Evolutionary conservation across 2,329 filamentous ascomycete species (phyloP).

Genomic region (Xylariaceae sp.): DNA sequence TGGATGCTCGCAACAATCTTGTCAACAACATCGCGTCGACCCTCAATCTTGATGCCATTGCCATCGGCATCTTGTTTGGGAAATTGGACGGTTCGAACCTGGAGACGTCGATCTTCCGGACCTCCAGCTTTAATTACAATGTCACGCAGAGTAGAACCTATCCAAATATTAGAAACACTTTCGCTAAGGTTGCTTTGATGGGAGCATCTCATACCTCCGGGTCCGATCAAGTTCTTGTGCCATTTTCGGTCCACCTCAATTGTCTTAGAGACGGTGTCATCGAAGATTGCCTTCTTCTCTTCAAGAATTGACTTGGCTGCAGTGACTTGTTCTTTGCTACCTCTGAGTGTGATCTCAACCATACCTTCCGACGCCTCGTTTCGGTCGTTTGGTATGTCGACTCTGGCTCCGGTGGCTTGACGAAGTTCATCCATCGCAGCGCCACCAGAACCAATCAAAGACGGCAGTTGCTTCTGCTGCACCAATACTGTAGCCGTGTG

Average conservation of each 20-base stretch:
- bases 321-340: constrained; percentile 83
- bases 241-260: constrained; percentile 92
- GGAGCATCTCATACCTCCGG: constrained; percentile 60
- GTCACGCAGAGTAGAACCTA: constrained; percentile 76
- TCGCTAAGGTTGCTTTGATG: background rate
- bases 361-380: constrained; percentile 62
- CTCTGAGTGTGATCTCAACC: constrained; percentile 87
- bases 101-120: constrained; percentile 74
- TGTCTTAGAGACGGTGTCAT: constrained; percentile 78
- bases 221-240: constrained; percentile 83
- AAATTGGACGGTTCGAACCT: constrained; percentile 89
- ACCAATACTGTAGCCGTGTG: constrained; percentile 74
- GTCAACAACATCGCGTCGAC: constrained; percentile 75
- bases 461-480: constrained; percentile 87
- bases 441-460: constrained; percentile 84
- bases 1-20: constrained; percentile 81
- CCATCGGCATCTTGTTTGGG: constrained; percentile 81
- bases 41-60: constrained; percentile 82
- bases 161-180: constrained; percentile 35
- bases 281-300: constrained; percentile 80
- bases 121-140: constrained; percentile 87
- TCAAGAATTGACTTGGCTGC: constrained; percentile 87
- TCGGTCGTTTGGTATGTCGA: constrained; percentile 80
- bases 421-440: constrained; percentile 87
- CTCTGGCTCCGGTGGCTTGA: constrained; percentile 75